Evolutionary conservation across 2,329 filamentous ascomycete genomes (phyloP).

Genomic region (Aspergillus ochraceus): DNA sequence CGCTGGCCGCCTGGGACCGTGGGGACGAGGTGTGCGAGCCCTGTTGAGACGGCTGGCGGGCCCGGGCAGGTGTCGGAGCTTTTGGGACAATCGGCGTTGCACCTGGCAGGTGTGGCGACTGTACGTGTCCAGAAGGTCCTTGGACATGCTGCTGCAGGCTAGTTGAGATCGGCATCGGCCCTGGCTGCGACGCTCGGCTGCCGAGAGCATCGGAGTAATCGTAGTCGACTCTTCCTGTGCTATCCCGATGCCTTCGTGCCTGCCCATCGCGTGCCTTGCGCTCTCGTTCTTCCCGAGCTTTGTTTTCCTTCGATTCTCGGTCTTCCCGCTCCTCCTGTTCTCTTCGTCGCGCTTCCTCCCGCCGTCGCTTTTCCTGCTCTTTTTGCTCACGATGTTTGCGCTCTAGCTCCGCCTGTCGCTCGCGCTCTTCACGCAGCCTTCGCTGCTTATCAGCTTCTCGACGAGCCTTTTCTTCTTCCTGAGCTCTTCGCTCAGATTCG

Average conservation of each 20-base stretch:
- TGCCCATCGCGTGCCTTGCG: slow-evolving; percentile 38
- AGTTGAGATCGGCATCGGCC: slow-evolving; percentile 55
- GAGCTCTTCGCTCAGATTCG: slow-evolving; percentile 84
- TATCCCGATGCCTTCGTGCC: slow-evolving; percentile 51
- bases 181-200: slow-evolving; percentile 61
- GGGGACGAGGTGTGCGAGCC: slow-evolving; percentile 69
- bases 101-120: slow-evolving; percentile 76
- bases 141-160: slow-evolving; percentile 53
- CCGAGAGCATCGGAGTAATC: slow-evolving; percentile 24
- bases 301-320: slow-evolving; percentile 63
- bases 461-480: slow-evolving; percentile 80
- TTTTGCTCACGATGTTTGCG: slow-evolving; percentile 78
- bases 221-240: slow-evolving; percentile 58
- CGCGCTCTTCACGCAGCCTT: slow-evolving; percentile 78
- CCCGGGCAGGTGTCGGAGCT: slow-evolving; percentile 74
- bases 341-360: slow-evolving; percentile 72
- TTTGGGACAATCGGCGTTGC: slow-evolving; percentile 82
- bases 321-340: slow-evolving; percentile 65
- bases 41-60: slow-evolving; percentile 77
- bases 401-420: slow-evolving; percentile 81
- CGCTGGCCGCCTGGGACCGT: slow-evolving; percentile 47
- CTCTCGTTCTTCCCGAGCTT: slow-evolving; percentile 63
- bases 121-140: slow-evolving; percentile 52
- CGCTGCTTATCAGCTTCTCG: slow-evolving; percentile 85
- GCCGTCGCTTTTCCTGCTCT: slow-evolving; percentile 76